Evolutionary conservation across 768 basidiomycete genomes (phyloP).

Genomic region (Mycena maculata): DNA sequence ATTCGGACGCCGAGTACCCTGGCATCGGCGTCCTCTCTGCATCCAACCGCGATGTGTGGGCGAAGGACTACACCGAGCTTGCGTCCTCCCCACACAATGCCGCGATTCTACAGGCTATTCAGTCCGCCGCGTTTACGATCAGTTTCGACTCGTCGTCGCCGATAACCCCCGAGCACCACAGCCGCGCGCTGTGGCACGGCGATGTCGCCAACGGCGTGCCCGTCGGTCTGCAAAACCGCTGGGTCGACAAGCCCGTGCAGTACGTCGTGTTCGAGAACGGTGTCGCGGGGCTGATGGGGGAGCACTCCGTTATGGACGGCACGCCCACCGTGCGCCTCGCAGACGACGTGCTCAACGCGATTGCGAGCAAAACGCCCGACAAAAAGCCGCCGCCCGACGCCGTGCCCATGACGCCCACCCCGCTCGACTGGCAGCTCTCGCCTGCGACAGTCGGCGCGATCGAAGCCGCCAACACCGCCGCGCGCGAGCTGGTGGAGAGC

Average conservation of each 20-base stretch:
- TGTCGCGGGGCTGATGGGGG: conserved; percentile 89
- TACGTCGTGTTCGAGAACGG: conserved; percentile 88
- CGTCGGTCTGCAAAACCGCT: conserved; percentile 77
- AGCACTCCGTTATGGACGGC: conserved; percentile 93
- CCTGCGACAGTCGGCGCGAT: conserved; percentile 63
- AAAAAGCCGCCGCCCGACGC: conserved; percentile 53
- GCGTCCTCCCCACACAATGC: conserved; percentile 71
- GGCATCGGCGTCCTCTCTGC: conserved; percentile 83
- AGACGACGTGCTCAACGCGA: conserved; percentile 72
- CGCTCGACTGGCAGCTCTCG: conserved; percentile 75
- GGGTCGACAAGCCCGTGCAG: conserved; percentile 92
- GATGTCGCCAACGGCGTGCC: conserved; percentile 60
- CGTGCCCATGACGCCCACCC: conserved; percentile 49
- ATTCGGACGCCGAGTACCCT: conserved; percentile 71
- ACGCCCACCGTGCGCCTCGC: conserved; percentile 82
- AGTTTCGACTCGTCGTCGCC: conserved; percentile 78
- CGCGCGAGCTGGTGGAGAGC: conserved; percentile 66
- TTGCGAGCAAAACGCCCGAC: conserved; percentile 73
- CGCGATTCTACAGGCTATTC: conserved; percentile 74
- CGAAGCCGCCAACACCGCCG: conserved; percentile 62
- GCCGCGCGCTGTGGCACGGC: conserved; percentile 87
- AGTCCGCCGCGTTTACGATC: conserved; percentile 88
- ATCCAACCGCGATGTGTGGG: conserved; percentile 89
- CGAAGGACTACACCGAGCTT: conserved; percentile 72
- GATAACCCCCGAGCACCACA: conserved; percentile 64